These are phyloP conservation scores for Boletus coccyginus DNA, from an alignment of 768 basidiomycete species.

Conservation along the genomic window DNA sequence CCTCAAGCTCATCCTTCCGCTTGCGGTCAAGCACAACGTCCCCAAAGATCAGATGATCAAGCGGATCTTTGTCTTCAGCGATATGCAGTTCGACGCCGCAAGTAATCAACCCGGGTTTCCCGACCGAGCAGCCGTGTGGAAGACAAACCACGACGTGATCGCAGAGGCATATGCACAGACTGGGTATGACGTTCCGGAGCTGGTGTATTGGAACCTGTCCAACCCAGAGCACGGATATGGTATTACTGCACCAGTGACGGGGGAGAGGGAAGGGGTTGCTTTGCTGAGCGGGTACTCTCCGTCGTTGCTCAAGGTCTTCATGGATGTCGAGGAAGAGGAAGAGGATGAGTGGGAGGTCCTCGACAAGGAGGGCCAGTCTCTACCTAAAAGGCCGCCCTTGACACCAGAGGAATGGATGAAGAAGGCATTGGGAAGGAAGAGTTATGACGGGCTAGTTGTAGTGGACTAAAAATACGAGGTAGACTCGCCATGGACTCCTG, in stretches of 20 bases:
- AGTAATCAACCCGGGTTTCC: not conserved
- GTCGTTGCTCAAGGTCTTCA: constrained; percentile 68
- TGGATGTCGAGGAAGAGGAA: constrained; percentile 47
- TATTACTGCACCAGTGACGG: constrained; percentile 47
- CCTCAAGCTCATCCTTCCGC: constrained; percentile 56
- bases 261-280: constrained; percentile 58
- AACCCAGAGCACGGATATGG: constrained; percentile 10
- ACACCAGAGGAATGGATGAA: constrained; percentile 46
- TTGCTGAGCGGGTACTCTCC: constrained; percentile 70
- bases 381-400: constrained; percentile 31
- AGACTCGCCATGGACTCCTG: not conserved
- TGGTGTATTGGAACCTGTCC: constrained; percentile 70
- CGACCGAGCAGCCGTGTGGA: constrained; percentile 36
- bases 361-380: constrained; percentile 25
- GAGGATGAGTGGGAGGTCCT: constrained; percentile 38
- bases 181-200: constrained; percentile 70
- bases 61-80: constrained; percentile 71
- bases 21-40: constrained; percentile 56
- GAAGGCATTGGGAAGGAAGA: constrained; percentile 45
- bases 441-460: constrained; percentile 47
- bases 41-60: constrained; percentile 71
- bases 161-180: constrained; percentile 52
- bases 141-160: constrained; percentile 61
- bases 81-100: constrained; percentile 70
- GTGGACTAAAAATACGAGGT: constrained; percentile 8